Conservation (phyloP, 345 rosid species). For the Salix brachista region DNA sequence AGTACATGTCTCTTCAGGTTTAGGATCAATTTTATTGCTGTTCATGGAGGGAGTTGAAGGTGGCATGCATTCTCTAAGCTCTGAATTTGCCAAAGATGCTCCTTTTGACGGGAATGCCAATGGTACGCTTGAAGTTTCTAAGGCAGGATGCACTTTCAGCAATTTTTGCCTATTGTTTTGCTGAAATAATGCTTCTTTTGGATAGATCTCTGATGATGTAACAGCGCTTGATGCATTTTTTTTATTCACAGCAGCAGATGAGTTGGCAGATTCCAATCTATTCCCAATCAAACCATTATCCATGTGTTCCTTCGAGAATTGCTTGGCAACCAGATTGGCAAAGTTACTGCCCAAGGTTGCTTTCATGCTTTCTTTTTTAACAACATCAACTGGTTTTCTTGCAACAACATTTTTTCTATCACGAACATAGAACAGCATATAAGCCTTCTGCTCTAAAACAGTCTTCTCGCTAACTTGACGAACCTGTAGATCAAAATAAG, state of each 20-base stretch:
- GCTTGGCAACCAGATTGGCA: constrained; percentile 30
- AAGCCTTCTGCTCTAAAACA: constrained; percentile 88
- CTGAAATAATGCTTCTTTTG: constrained; percentile 27
- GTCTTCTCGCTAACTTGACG: constrained; percentile 66
- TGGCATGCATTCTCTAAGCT: constrained; percentile 16
- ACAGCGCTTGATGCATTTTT: constrained; percentile 23
- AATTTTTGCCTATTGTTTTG: constrained; percentile 19
- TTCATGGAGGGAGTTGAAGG: constrained; percentile 6
- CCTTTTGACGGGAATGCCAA: constrained; percentile 17
- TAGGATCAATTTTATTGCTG: constrained; percentile 18
- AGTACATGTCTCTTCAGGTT: constrained; percentile 14
- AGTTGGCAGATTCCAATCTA: constrained; percentile 14
- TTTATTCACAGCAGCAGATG: constrained; percentile 21
- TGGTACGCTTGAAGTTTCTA: constrained; percentile 10
- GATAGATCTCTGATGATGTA: constrained; percentile 22
- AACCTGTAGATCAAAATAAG: constrained; percentile 52
- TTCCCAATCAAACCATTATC: constrained; percentile 30
- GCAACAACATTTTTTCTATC: constrained; percentile 52
- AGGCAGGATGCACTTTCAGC: constrained; percentile 17
- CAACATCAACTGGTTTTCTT: constrained; percentile 39
- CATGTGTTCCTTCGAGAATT: constrained; percentile 27
- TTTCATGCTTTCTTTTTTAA: constrained; percentile 43
- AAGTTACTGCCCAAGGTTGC: constrained; percentile 32
- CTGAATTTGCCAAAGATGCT: constrained; percentile 1
- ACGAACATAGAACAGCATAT: constrained; percentile 96